phyloP scores from a whole-genome alignment of 257 asterid species.

The Capsicum pubescens region DNA sequence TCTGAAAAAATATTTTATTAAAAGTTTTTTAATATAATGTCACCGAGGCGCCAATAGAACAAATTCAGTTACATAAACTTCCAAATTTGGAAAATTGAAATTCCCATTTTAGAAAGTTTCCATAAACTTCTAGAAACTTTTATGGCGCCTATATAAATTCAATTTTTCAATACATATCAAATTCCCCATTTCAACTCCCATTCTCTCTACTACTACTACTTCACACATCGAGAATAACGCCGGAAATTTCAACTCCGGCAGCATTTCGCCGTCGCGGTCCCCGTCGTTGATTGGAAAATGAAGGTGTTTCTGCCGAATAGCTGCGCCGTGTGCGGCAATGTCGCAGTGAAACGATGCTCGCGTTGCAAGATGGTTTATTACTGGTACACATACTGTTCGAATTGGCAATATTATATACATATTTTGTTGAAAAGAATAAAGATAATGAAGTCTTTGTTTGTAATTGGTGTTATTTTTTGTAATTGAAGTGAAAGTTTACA shows the following conservation, averaged over 20 bases:
- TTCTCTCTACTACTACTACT: neutral
- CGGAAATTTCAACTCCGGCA: neutral
- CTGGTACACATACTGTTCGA: constrained; percentile 53
- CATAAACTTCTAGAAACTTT: too few species aligned
- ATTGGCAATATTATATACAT: too few species aligned
- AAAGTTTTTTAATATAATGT: too few species aligned
- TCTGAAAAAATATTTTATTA: too few species aligned
- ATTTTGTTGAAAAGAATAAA: neutral
- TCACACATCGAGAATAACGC: neutral
- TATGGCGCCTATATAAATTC: too few species aligned
- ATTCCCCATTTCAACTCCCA: too few species aligned
- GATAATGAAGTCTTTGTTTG: neutral
- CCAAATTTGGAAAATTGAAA: too few species aligned
- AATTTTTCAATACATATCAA: too few species aligned
- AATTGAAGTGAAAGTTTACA: neutral
- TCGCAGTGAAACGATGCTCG: constrained; percentile 56
- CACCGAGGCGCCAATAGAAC: too few species aligned
- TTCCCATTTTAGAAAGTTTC: too few species aligned
- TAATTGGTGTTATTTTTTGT: neutral
- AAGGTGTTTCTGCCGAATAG: neutral
- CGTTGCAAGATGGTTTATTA: constrained; percentile 81
- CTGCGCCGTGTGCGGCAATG: constrained; percentile 70
- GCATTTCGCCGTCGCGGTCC: constrained; percentile 9
- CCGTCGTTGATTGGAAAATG: constrained; percentile 35
- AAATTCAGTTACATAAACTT: too few species aligned